A percentile compares a stretch with the other conserved stretches of the same genome.
Evolutionary conservation across 805 yeast species (phyloP).

Genomic region (Starmerella scarabaei): DNA sequence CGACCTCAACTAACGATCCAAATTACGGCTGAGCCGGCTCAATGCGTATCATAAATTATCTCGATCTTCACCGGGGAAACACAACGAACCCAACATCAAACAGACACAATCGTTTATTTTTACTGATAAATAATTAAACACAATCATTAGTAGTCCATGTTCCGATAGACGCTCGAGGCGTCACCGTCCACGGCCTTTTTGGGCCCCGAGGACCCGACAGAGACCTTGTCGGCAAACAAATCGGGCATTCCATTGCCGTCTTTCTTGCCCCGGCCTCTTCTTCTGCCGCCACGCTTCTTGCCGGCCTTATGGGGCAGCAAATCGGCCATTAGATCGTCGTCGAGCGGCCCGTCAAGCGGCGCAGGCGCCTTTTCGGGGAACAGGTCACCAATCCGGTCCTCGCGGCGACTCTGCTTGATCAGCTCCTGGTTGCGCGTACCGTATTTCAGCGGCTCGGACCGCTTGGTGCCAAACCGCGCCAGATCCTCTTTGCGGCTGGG

Average conservation of each 20-base stretch:
- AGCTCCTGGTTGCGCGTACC: slow-evolving; percentile 15
- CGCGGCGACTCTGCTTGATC: slow-evolving; percentile 3
- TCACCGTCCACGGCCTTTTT: background rate
- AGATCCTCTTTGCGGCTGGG: slow-evolving; percentile 34
- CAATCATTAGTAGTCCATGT: slow-evolving; percentile 20
- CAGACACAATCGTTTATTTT: too few species aligned
- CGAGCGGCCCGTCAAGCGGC: too few species aligned
- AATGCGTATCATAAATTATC: too few species aligned
- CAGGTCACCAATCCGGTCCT: slow-evolving; percentile 18
- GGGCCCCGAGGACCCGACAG: background rate
- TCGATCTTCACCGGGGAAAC: too few species aligned
- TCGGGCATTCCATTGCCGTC: slow-evolving; percentile 12
- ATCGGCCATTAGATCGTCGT: slow-evolving; percentile 24
- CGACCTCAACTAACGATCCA: too few species aligned
- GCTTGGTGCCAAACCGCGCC: slow-evolving; percentile 20
- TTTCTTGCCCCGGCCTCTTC: slow-evolving; percentile 11
- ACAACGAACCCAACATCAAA: too few species aligned
- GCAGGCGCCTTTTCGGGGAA: slow-evolving; percentile 17
- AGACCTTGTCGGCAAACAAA: slow-evolving; percentile 16
- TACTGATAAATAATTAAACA: too few species aligned
- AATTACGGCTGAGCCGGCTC: too few species aligned
- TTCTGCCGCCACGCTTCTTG: background rate
- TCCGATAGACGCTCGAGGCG: slow-evolving; percentile 12
- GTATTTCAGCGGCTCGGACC: slow-evolving; percentile 21
- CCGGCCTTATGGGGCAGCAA: slow-evolving; percentile 28